phyloP scores from a whole-genome alignment of 2,329 filamentous ascomycete species.

The Alternaria burnsii region DNA sequence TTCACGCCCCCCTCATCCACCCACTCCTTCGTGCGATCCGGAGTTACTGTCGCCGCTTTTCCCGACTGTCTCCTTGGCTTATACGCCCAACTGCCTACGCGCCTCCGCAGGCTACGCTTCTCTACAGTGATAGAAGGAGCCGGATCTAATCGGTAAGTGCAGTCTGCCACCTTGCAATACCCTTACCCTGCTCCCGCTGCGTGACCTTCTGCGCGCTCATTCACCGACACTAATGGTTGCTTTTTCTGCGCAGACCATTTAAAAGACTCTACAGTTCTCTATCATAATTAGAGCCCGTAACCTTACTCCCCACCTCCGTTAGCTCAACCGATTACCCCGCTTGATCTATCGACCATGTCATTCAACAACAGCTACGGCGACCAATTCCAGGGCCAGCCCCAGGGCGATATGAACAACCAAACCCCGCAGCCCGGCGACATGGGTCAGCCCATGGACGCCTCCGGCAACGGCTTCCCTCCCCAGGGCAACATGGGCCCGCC shows the following conservation, averaged over 20 bases:
- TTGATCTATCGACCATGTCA: conserved; percentile 62
- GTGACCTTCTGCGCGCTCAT: conserved; percentile 22
- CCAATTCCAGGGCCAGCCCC: conserved; percentile 68
- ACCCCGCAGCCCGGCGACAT: conserved; percentile 59
- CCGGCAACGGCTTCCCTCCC: conserved; percentile 59
- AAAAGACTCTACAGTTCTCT: conserved; percentile 32
- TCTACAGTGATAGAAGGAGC: conserved; percentile 23
- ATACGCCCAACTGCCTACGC: conserved; percentile 28
- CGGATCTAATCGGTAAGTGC: conserved; percentile 41
- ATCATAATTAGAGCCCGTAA: conserved; percentile 45
- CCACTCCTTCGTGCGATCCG: conserved; percentile 36
- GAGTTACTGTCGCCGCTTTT: conserved; percentile 46
- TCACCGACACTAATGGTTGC: conserved; percentile 40
- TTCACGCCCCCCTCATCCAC: conserved; percentile 30
- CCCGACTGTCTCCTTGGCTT: conserved; percentile 35
- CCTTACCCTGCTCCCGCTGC: conserved; percentile 18
- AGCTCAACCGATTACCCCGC: conserved; percentile 26
- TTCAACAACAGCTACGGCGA: conserved; percentile 70
- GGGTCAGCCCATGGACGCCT: conserved; percentile 66
- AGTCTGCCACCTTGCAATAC: conserved; percentile 23
- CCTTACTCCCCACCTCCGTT: conserved; percentile 25
- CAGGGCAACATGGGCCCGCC: conserved; percentile 57
- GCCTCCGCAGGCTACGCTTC: conserved; percentile 25
- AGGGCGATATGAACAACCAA: conserved; percentile 59
- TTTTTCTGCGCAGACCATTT: conserved; percentile 31